These are phyloP conservation scores for Vitis hybrid DNA, from an alignment of 177 flowering plant species.

Conservation along the genomic window DNA sequence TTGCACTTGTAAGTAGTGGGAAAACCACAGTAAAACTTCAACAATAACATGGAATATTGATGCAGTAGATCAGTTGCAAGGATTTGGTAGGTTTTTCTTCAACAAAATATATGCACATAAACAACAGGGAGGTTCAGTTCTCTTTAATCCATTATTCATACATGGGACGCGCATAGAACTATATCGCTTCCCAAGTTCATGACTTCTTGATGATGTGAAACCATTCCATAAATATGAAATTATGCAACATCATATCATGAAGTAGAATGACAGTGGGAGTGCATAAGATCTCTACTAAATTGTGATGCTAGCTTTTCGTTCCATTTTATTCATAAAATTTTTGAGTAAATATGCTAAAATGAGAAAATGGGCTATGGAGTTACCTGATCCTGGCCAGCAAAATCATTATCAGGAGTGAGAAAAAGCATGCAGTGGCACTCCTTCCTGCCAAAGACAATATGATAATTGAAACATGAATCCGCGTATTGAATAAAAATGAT, in stretches of 20 bases:
- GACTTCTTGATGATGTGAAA: too few species aligned
- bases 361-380: neutral
- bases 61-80: too few species aligned
- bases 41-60: too few species aligned
- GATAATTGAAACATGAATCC: neutral
- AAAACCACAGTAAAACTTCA: neutral
- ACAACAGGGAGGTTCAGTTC: neutral
- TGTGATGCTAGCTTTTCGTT: neutral
- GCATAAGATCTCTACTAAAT: neutral
- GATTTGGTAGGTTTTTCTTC: too few species aligned
- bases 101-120: neutral
- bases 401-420: conserved; percentile 95
- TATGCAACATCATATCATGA: neutral
- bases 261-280: neutral
- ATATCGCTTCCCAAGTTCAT: too few species aligned
- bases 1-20: neutral
- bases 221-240: too few species aligned
- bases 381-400: conserved; percentile 96
- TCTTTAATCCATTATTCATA: too few species aligned
- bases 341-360: neutral
- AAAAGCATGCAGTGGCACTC: conserved; percentile 99
- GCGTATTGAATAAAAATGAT: neutral
- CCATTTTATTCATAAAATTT: too few species aligned
- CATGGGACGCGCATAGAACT: too few species aligned
- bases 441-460: conserved; percentile 59